Evolutionary conservation across 2,329 filamentous ascomycete species (phyloP).

Genomic region (Leptographium radiaticola): DNA sequence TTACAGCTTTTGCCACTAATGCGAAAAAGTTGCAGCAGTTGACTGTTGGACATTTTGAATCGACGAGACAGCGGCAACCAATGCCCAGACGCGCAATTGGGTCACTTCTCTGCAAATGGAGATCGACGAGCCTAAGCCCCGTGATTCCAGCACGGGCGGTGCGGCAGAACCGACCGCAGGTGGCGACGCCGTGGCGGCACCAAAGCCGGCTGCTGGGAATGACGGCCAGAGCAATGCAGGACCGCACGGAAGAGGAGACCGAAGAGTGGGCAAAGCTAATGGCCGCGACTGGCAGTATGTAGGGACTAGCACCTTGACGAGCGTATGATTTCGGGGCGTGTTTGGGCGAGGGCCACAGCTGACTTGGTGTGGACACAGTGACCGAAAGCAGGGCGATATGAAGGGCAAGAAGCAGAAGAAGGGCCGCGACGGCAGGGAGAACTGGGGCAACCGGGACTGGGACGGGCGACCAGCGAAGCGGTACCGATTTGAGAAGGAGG

Average conservation of each 20-base stretch:
- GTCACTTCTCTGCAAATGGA: neutral
- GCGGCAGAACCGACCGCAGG: neutral
- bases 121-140: neutral
- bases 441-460: neutral
- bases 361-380: neutral
- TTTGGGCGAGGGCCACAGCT: neutral
- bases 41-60: neutral
- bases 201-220: neutral
- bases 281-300: constrained; percentile 2
- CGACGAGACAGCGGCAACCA: neutral
- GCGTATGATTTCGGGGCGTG: neutral
- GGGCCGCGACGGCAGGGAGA: neutral
- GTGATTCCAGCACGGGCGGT: neutral
- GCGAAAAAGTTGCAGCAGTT: neutral
- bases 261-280: neutral
- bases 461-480: constrained; percentile 1
- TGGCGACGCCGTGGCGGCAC: neutral
- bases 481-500: neutral
- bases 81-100: neutral
- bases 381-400: neutral
- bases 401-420: neutral
- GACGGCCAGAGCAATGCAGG: neutral
- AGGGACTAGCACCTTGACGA: neutral
- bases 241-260: neutral
- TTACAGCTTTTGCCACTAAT: neutral